Percentiles rank a stretch among this genome's conserved stretches.
These are phyloP conservation scores for Tricharina praecox DNA, from an alignment of 495 filamentous ascomycete species.

Conservation along the genomic window DNA sequence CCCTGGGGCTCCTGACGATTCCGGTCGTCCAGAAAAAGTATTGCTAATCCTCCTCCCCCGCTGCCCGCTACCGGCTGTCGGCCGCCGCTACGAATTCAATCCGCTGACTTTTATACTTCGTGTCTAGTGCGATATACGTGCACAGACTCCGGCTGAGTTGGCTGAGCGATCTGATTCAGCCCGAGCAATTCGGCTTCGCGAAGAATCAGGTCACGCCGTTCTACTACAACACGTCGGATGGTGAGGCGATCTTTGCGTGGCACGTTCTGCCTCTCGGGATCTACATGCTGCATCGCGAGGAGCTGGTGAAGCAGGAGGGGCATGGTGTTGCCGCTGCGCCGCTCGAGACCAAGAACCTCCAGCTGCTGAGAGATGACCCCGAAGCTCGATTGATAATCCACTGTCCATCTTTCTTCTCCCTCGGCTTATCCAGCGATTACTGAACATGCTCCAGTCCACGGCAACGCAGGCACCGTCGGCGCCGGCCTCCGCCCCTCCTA, in stretches of 20 bases:
- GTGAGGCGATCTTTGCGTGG: conserved; percentile 44
- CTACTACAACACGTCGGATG: conserved; percentile 38
- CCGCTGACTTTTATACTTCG: conserved; percentile 2
- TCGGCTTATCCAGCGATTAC: background rate
- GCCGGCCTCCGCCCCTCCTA: conserved; percentile 36
- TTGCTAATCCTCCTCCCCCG: conserved; percentile 1
- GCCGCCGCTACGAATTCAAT: too few relatives aligned
- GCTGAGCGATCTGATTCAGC: conserved; percentile 43
- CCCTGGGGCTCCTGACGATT: conserved; percentile 33
- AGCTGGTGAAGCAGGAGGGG: conserved; percentile 31
- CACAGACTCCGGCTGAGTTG: conserved; percentile 42
- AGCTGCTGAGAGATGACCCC: conserved; percentile 38
- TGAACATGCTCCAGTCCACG: conserved; percentile 7
- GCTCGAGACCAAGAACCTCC: conserved; percentile 33
- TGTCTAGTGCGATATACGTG: conserved; percentile 42
- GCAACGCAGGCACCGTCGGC: conserved; percentile 39
- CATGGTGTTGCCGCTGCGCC: conserved; percentile 32
- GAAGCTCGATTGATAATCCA: conserved; percentile 41
- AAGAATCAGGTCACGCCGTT: conserved; percentile 46
- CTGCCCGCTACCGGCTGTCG: too few relatives aligned
- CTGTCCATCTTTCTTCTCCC: conserved; percentile 29
- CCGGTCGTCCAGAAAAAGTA: conserved; percentile 39
- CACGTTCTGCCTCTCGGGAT: conserved; percentile 42
- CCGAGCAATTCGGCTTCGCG: conserved; percentile 52
- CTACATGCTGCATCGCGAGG: conserved; percentile 35